Percentiles rank a stretch among this genome's conserved stretches.
These are phyloP conservation scores for Lichenothelia convexa DNA, from an alignment of 495 filamentous ascomycete species.

Conservation along the genomic window DNA sequence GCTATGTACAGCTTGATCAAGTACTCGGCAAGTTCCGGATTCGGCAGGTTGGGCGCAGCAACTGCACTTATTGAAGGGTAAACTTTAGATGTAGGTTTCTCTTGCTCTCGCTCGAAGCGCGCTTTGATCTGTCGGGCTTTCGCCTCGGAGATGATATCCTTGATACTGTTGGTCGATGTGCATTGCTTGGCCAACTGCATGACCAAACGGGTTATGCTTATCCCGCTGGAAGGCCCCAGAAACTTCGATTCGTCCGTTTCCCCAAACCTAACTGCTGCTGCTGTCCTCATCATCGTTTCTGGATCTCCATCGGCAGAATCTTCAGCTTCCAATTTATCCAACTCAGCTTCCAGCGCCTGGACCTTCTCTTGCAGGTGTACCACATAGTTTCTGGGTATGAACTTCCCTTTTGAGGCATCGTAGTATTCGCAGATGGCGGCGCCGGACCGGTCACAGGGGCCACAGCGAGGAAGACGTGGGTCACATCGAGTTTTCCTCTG, in stretches of 20 bases:
- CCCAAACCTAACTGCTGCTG: constrained; percentile 62
- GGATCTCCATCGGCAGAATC: constrained; percentile 46
- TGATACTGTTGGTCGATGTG: constrained; percentile 66
- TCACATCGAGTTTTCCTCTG: constrained; percentile 92
- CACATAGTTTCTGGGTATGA: constrained; percentile 71
- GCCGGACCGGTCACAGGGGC: constrained; percentile 81
- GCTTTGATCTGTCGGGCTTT: constrained; percentile 39
- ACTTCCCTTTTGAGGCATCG: constrained; percentile 61
- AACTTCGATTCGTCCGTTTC: constrained; percentile 75
- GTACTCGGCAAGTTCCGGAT: constrained; percentile 43
- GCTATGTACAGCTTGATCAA: constrained; percentile 64
- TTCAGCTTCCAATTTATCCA: constrained; percentile 39
- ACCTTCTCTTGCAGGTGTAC: constrained; percentile 72
- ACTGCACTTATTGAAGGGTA: constrained; percentile 66
- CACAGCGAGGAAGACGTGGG: constrained; percentile 70
- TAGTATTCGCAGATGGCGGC: constrained; percentile 72
- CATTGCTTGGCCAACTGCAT: constrained; percentile 89
- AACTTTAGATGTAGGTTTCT: constrained; percentile 44
- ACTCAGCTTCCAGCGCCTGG: constrained; percentile 55
- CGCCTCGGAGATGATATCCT: constrained; percentile 65
- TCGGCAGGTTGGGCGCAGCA: constrained; percentile 51
- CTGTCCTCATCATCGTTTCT: constrained; percentile 65
- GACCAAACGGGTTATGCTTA: constrained; percentile 79
- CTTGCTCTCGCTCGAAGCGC: constrained; percentile 34
- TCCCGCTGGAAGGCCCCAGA: constrained; percentile 79